Evolutionary conservation across 179 eudicot genomes (phyloP), one percentile per base, ranked within the genome.

Genomic region (Pouteria campechiana): DNA sequence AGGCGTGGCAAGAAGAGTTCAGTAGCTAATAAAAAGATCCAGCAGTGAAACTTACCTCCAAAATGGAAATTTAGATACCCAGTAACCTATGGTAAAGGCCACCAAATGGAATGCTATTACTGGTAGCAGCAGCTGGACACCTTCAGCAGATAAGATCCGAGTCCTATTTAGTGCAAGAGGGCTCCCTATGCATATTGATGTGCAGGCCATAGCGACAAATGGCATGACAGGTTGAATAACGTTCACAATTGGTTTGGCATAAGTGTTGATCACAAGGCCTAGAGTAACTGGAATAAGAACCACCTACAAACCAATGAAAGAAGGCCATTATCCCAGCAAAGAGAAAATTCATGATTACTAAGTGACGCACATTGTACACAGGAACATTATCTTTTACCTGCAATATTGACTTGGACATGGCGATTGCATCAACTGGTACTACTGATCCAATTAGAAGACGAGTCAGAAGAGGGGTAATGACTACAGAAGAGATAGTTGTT

Each of bases 381-480:
- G n/a, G n/a, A n/a, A n/a, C n/a, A n/a, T n/a, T n/a, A 8, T 31
- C 11, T 17, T n/a, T 13, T 70, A 89, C 97, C 95, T 86, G 96
- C 55, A 86, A 73, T 65, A 90, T 90, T 28, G 98, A 90, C 51
- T 82, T 82, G 13, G 96, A 82, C 96, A 90, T 90, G 30, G 87
- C 90, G 36, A 86, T 24, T 50, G 90, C 88, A 63, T 90, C 96
- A 28, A 90, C 96, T 2, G 94, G 96, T 60, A 90, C 96, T 50
- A 86, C 82, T 23, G 96, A 86, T 10, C 98, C 96, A 17, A 90
- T 86, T 16, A 90, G 92, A 68, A 86, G 92, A 29, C 98, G 87
- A 0, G 96, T 86, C 46, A 90, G 59, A 64, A 90, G 76, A 32
- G 96, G 98, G 46, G 98, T 86, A 38, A 75, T 61, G 48, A 86